phyloP scores from a whole-genome alignment of 2,329 filamentous ascomycete genomes.

The Zymoseptoria tritici region DNA sequence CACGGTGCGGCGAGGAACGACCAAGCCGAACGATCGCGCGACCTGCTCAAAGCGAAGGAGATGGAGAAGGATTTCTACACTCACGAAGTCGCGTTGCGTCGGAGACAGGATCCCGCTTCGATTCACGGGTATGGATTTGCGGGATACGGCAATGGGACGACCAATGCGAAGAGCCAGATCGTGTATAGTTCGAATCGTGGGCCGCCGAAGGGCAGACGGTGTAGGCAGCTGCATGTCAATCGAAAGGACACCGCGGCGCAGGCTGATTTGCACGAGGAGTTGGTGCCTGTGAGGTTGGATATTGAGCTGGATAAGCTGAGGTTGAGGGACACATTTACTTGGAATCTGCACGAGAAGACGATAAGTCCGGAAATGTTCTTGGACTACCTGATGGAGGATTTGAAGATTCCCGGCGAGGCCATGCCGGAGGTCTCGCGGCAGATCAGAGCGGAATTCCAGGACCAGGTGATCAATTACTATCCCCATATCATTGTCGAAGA shows the following conservation, averaged over 20 bases:
- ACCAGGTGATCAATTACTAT: constrained; percentile 89
- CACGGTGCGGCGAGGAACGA: constrained; percentile 48
- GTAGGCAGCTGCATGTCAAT: constrained; percentile 63
- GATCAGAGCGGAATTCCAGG: constrained; percentile 71
- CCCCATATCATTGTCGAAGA: constrained; percentile 87
- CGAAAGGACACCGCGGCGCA: constrained; percentile 77
- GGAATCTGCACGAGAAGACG: constrained; percentile 91
- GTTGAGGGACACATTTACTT: constrained; percentile 93
- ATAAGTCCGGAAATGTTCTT: constrained; percentile 76
- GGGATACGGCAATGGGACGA: constrained; percentile 81
- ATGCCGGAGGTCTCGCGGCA: constrained; percentile 44
- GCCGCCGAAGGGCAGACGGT: constrained; percentile 68
- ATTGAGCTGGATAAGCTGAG: constrained; percentile 95
- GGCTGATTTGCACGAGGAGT: constrained; percentile 81
- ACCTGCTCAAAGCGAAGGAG: constrained; percentile 54
- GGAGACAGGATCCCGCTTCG: constrained; percentile 49
- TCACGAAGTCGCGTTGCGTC: constrained; percentile 54
- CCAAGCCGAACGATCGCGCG: constrained; percentile 35
- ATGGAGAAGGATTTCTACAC: constrained; percentile 62
- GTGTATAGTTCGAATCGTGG: constrained; percentile 73
- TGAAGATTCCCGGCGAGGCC: constrained; percentile 63
- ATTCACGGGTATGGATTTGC: constrained; percentile 68
- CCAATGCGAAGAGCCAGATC: constrained; percentile 61
- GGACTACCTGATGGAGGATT: constrained; percentile 81
- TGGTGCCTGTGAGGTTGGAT: constrained; percentile 85